Base-by-base conservation (phyloP, 2,329 filamentous ascomycete species). In the Trichothecium sympodiale region DNA sequence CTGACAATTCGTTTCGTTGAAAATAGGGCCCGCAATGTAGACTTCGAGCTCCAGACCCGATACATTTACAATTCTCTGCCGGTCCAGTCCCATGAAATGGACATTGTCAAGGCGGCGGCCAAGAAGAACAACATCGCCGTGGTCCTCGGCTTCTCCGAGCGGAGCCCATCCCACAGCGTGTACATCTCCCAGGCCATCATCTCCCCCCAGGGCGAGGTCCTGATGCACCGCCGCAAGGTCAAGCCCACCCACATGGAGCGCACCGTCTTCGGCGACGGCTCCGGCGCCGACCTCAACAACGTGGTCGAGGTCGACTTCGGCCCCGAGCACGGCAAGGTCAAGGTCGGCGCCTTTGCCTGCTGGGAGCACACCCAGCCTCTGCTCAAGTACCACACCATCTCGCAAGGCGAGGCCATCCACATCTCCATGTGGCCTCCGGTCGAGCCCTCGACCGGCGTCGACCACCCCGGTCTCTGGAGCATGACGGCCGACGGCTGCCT, bases 231-330 rank as follows among this genome's bases (percentile, higher is more conserved):
- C 5, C 56, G 64, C 15, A 72, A 73, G 50, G 54, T 71, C 43
- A 72, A 72, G 46, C 61, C 67, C 0, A 72, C 66, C 1, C 65
- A 71, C 36, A 63, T 72, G 55, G 68, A 72, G 46, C 57, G 65
- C 1, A 65, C 63, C 3, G 41, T 71, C 13, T 73, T 63, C 20
- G 67, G 67, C 1, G 67, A 72, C 28, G 60, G 59, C 0, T 47
- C 49, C 0, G 60, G 54, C 1, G 45, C 55, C 4, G 57, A 54
- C 13, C 44, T 71, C 4, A 44, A 49, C 5, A 61, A 51, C 25
- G 65, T 69, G 2, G 58, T 51, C 1, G 53, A 64, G 27, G 42
- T 53, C 17, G 41, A 54, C 40, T 56, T 61, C 23, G 64, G 60
- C 2, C 23, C 39, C 2, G 46, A 48, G 4, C 36, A 42, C 12